Base-by-base conservation (phyloP, 352 stramenopile species). In the Phytophthora ohioensis region DNA sequence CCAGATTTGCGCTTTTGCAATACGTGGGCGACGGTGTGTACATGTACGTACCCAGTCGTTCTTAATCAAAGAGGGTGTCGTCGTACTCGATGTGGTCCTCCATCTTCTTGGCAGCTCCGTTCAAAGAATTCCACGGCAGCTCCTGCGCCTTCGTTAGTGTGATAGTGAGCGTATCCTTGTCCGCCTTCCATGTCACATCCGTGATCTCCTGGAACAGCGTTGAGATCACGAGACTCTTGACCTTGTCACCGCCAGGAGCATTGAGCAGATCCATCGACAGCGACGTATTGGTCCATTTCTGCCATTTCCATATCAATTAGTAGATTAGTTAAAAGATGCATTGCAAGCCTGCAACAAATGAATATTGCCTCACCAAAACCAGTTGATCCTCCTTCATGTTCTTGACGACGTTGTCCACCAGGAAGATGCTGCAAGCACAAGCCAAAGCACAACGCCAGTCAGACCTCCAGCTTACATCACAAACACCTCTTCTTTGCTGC, bases 21-120 rank as follows among this genome's bases (percentile, higher is more conserved):
- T 61, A 35, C 21, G 15, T 43, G 34, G 17, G 41, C 21, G 47
- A 27, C 21, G 21, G 21, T 27, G 21, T 46, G 42, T 12, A 34
- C 8, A 2, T 57, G 43, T n/a, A 58, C 30, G n/a, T 52, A 39
- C 27, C 36, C 27, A 38, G 48, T 71, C 30, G 32, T 21, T 39
- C 56, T 78, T 80, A 94, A 32, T 94, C 87, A 59, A 87, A 96
- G 34, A 96, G 63, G 59, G 84, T 90, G 21, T 90, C 80, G 55
- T 96, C 87, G 75, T 96, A 96, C 59, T 94, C 78, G 48, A 96
- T 92, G 76, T 96, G 87, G 15, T 92, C 80, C 58, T 94, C 86
- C 65, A 96, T 74, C 43, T 91, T 90, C 71, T 91, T 94, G 13
- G 86, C 84, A 1, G 89, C 89, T 57, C 81, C 86, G 49, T 96